A percentile compares a stretch with the other conserved stretches of the same genome.
phyloP scores from a whole-genome alignment of 495 filamentous ascomycete species.

The Peziza echinospora region DNA sequence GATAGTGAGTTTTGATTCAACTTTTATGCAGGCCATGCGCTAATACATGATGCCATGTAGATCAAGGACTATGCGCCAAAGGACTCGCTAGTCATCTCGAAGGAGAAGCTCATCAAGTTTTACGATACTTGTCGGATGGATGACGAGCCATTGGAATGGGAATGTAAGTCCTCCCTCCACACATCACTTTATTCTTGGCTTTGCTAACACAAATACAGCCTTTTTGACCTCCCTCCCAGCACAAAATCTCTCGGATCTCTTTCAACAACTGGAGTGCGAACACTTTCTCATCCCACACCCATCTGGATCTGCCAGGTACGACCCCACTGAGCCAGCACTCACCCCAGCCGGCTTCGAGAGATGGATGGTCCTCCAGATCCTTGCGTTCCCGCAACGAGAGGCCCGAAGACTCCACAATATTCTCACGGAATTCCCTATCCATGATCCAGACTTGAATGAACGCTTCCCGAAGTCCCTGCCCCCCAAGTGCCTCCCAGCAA shows the following conservation, averaged over 20 bases:
- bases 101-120: slow-evolving; percentile 57
- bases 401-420: slow-evolving; percentile 51
- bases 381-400: slow-evolving; percentile 59
- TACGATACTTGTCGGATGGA: slow-evolving; percentile 44
- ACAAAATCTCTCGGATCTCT: slow-evolving; percentile 40
- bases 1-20: slow-evolving; percentile 43
- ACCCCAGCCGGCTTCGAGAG: slow-evolving; percentile 59
- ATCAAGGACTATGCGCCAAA: slow-evolving; percentile 57
- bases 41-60: slow-evolving; percentile 21
- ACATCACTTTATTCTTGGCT: slow-evolving; percentile 22
- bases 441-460: slow-evolving; percentile 14
- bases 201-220: slow-evolving; percentile 12
- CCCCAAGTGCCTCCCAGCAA: slow-evolving; percentile 14
- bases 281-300: slow-evolving; percentile 59
- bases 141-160: slow-evolving; percentile 46
- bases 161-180: slow-evolving; percentile 23
- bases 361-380: slow-evolving; percentile 56
- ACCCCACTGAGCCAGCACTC: slow-evolving; percentile 51
- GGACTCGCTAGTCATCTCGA: slow-evolving; percentile 57
- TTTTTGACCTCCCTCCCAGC: slow-evolving; percentile 27
- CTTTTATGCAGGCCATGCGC: too few species aligned
- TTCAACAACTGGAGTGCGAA: slow-evolving; percentile 51
- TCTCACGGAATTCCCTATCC: slow-evolving; percentile 52
- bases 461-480: slow-evolving; percentile 16
- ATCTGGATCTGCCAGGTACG: slow-evolving; percentile 21